Conservation (phyloP, 768 basidiomycete genomes). For the Gymnopilus junonius region DNA sequence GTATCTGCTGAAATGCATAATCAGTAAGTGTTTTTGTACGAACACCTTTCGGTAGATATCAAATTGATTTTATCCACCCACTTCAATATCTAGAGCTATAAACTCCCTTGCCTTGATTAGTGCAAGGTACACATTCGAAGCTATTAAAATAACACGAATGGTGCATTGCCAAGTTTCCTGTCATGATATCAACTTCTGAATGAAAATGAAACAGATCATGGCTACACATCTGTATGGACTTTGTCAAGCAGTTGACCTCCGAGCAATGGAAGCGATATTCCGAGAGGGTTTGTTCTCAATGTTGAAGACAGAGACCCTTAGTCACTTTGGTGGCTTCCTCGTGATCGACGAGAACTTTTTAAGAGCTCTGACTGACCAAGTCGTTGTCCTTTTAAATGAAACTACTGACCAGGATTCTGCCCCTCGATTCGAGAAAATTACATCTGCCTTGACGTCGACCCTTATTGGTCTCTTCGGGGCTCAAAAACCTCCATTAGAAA, state of each 20-base stretch:
- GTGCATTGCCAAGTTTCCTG: background rate
- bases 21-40: background rate
- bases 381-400: slow-evolving; percentile 1
- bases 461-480: background rate
- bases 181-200: background rate
- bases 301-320: background rate
- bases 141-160: slow-evolving; percentile 7
- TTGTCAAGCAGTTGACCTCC: slow-evolving; percentile 5
- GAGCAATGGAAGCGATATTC: slow-evolving; percentile 10
- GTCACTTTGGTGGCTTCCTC: background rate
- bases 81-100: background rate
- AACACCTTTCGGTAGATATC: background rate
- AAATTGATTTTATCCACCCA: background rate
- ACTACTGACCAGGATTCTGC: slow-evolving; percentile 5
- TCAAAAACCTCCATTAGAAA: background rate
- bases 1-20: slow-evolving; percentile 14
- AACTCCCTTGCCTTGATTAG: slow-evolving; percentile 10
- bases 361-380: background rate
- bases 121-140: slow-evolving; percentile 7
- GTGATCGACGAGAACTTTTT: background rate
- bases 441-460: background rate
- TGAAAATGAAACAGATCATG: background rate
- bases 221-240: slow-evolving; percentile 2
- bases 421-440: slow-evolving; percentile 3
- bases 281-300: slow-evolving; percentile 1